Percentiles rank a stretch among this genome's conserved stretches.
These are phyloP conservation scores for Trichocladium antarcticum DNA, from an alignment of 495 filamentous ascomycete genomes.

Conservation along the genomic window DNA sequence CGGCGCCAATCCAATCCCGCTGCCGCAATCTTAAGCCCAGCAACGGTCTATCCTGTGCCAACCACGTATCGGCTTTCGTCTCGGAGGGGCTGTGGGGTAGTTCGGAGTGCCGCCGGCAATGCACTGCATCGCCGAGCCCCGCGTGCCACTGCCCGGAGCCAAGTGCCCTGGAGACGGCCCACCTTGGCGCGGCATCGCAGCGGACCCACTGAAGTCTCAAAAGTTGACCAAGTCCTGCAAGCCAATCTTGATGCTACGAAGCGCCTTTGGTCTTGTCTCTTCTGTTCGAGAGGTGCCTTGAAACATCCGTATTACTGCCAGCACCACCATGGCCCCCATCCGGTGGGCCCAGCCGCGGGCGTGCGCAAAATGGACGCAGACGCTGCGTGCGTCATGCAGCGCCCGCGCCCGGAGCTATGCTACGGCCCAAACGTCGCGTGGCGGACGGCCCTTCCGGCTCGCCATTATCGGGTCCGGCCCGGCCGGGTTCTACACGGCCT, in stretches of 20 bases:
- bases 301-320: too few relatives aligned
- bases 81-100: neutral
- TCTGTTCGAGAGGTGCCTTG: too few relatives aligned
- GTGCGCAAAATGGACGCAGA: neutral
- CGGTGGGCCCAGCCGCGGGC: neutral
- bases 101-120: constrained; percentile 6
- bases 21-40: too few relatives aligned
- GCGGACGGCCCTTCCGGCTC: constrained; percentile 48
- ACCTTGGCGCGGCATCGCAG: neutral
- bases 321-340: neutral
- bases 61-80: neutral
- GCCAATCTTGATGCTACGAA: too few relatives aligned
- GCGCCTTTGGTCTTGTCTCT: too few relatives aligned
- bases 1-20: too few relatives aligned
- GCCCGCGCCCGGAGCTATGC: neutral
- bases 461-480: constrained; percentile 92
- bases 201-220: constrained; percentile 5
- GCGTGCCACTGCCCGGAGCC: neutral
- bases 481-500: constrained; percentile 90
- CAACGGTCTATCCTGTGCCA: too few relatives aligned
- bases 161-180: neutral
- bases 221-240: neutral
- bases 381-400: neutral
- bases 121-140: constrained; percentile 2
- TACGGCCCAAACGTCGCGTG: neutral